These are phyloP conservation scores for Globisporangium yorkense DNA, from an alignment of 352 stramenopile genomes.

Conservation along the genomic window DNA sequence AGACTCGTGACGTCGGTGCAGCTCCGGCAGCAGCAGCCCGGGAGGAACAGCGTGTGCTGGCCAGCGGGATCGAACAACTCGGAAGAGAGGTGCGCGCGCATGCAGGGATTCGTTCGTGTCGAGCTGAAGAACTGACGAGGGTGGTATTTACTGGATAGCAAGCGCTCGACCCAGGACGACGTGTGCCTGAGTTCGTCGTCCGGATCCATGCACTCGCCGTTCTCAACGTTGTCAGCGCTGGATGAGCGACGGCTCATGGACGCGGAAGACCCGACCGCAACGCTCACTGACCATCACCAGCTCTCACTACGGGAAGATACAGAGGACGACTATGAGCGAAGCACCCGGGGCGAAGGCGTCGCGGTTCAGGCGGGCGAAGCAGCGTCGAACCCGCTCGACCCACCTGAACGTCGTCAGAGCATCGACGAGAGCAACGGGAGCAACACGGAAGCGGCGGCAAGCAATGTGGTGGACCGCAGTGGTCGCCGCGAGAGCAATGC, in stretches of 20 bases:
- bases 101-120: background rate
- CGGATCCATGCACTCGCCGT: slow-evolving; percentile 13
- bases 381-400: background rate
- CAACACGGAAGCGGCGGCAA: background rate
- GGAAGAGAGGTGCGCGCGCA: background rate
- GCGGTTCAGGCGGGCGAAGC: background rate
- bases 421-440: background rate
- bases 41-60: slow-evolving; percentile 18
- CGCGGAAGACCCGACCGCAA: slow-evolving; percentile 1
- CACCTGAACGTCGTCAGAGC: background rate
- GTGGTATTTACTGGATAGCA: background rate
- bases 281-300: slow-evolving; percentile 3
- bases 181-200: slow-evolving; percentile 17
- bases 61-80: slow-evolving; percentile 15
- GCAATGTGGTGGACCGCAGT: background rate
- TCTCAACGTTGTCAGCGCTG: slow-evolving; percentile 1
- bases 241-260: slow-evolving; percentile 8
- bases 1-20: background rate
- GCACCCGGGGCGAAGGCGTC: background rate
- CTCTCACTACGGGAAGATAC: background rate
- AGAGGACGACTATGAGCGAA: background rate
- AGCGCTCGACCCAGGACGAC: slow-evolving; percentile 13
- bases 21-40: slow-evolving; percentile 1
- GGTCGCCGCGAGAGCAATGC: background rate
- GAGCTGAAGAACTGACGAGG: background rate